Conservation (phyloP, 345 rosid species). For the Citrus maxima region DNA sequence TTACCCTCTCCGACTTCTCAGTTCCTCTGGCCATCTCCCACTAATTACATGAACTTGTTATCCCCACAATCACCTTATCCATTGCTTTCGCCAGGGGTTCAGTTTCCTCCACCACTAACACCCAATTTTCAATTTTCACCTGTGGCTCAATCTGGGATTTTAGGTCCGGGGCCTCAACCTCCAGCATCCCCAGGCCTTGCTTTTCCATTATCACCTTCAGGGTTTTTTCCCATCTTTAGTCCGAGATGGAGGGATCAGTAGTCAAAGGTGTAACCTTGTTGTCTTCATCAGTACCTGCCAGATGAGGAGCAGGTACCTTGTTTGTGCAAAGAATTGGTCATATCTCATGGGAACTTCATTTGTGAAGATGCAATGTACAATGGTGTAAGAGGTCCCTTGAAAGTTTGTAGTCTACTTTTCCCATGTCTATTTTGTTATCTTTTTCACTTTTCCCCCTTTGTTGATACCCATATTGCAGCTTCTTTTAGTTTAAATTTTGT, state of each 20-base stretch:
- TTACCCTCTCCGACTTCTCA: slow-evolving; percentile 84
- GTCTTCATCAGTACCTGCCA: slow-evolving; percentile 10
- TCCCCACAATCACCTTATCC: slow-evolving; percentile 81
- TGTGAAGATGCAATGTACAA: slow-evolving; percentile 25
- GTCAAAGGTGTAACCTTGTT: slow-evolving; percentile 9
- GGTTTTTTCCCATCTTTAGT: slow-evolving; percentile 66
- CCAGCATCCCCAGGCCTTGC: slow-evolving; percentile 67
- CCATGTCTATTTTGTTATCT: background rate
- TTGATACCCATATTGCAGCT: slow-evolving; percentile 23
- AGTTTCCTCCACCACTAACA: slow-evolving; percentile 71
- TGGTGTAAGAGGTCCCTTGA: slow-evolving; percentile 14
- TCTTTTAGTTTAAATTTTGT: slow-evolving; percentile 17
- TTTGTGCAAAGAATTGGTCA: slow-evolving; percentile 10
- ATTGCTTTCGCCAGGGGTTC: slow-evolving; percentile 67
- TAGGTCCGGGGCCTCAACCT: slow-evolving; percentile 74
- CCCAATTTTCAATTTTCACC: slow-evolving; percentile 80
- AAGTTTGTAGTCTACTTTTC: slow-evolving; percentile 18
- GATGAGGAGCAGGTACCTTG: slow-evolving; percentile 17
- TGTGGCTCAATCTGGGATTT: slow-evolving; percentile 59
- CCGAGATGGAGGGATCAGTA: slow-evolving; percentile 77
- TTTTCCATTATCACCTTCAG: slow-evolving; percentile 73
- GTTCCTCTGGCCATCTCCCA: slow-evolving; percentile 72
- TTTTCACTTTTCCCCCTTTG: background rate
- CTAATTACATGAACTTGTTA: slow-evolving; percentile 50
- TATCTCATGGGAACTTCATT: slow-evolving; percentile 8